Base-by-base conservation (phyloP, 148 eudicot genomes). In the Rhododendron kiyosumense region DNA sequence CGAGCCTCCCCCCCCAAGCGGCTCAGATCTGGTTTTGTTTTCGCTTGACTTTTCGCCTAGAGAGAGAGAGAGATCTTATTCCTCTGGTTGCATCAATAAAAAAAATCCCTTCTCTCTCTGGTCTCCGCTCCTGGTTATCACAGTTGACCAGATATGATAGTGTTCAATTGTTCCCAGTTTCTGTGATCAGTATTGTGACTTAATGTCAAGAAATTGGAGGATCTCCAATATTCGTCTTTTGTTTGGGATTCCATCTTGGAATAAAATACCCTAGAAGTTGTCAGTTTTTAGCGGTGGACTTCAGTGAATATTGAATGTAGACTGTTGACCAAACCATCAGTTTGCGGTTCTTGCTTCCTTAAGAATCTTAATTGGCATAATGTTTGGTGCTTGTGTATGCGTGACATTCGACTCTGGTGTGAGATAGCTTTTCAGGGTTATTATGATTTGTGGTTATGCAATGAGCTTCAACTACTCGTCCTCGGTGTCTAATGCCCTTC, bases 401-500 rank as follows among this genome's bases (percentile, higher is more conserved):
- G 13, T 30, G 34, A 84, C 20, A 9, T 84, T 71, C 20, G 38
- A 43, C 26, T 63, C 30, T 67, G 85, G 49, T 41, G 11, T 69
- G n/a, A 30, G 78, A 49, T 84, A 10, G 26, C 43, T 71, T 49
- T 84, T 74, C 14, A 34, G 22, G 80, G 13, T 48, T 18, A 7
- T 15, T 69, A 48, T 32, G 46, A 71, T 15, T 69, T 24, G 4
- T 80, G 65, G 83, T 59, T 15, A 52, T 81, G 22, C 67, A 30
- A 13, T 45, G 28, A 32, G 6, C 6, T 80, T 80, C 65, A 14
- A 17, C 4, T 48, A 48, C 54, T 67, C 54, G 43, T 69, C 38
- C 26, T 59, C n/a, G 36, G 36, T 67, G 24, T 36, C 30, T 80
- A 75, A 82, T 76, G 75, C 86, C 69, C 11, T 83, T 87, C 76